Base-by-base conservation (phyloP, 2,329 filamentous ascomycete species). In the Ploettnerulaceae sp. region DNA sequence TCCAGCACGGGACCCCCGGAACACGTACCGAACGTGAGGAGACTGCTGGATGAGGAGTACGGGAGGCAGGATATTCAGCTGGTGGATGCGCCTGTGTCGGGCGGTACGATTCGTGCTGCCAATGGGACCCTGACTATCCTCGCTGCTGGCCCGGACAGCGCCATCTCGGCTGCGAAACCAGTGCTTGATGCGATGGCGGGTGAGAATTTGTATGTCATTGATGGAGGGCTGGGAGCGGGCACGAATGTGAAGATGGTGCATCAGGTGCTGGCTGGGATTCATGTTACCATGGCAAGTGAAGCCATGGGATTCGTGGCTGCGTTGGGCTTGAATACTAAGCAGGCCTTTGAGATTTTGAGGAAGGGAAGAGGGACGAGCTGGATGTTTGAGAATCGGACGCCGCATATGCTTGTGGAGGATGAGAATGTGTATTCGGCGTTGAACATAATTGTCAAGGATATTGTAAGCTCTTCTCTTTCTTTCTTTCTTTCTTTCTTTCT, bases 51-150 rank as follows among this genome's bases (percentile, higher is more conserved):
- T 41, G 67, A 71, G 7, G 65, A 71, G 24, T 77, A 76, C 8
- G 31, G 77, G 73, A 71, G 84, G 5, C 62, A 66, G 2, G 85
- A 89, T 59, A 73, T 89, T 22, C 69, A 72, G 39, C 74, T 89
- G 41, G 74, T 90, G 40, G 85, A 89, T 64, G 75, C 77, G 17
- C 85, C 85, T 0, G 85, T 89, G 0, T 87, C 82, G 0, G 85
- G 85, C 0, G 85, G 85, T 1, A 77, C 81, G 0, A 71, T 75
- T 7, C 74, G 84, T 25, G 84, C 84, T 1, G 82, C 81, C 0
- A 76, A 84, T 38, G 85, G 85, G 3, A 86, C 84, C 0, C 67
- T 89, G 32, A 85, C 82, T 5, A 89, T 90, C 61, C 87, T 90
- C 77, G 82, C 82, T 0, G 79, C 81, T 2, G 82, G 74, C 0